Percentiles rank a stretch among this genome's conserved stretches.
phyloP scores from a whole-genome alignment of 2,329 filamentous ascomycete genomes.

The Aspergillus fructus region DNA sequence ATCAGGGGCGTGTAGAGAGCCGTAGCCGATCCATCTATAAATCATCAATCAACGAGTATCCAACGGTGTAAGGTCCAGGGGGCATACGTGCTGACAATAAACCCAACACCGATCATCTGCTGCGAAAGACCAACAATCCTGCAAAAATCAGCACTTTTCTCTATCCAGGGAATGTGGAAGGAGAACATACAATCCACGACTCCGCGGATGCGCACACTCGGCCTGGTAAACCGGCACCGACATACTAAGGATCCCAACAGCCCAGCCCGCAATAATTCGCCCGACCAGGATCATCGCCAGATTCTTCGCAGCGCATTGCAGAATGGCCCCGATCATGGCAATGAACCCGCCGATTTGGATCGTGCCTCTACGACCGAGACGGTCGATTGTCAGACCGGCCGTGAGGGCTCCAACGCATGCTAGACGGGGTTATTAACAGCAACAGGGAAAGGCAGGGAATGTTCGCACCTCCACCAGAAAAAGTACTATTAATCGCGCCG shows the following conservation, averaged over 20 bases:
- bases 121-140: constrained; percentile 44
- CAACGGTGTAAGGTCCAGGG: no score
- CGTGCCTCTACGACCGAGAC: constrained; percentile 59
- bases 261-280: constrained; percentile 51
- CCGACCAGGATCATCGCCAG: constrained; percentile 59
- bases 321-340: constrained; percentile 57
- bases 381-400: constrained; percentile 60
- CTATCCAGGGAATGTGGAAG: no score
- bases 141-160: no score
- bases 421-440: constrained; percentile 27
- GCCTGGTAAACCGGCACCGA: constrained; percentile 63
- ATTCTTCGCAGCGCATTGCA: constrained; percentile 59
- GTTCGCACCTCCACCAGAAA: constrained; percentile 53
- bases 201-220: constrained; percentile 60
- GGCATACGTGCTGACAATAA: constrained; percentile 44
- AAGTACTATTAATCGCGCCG: constrained; percentile 65
- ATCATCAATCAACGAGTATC: no score
- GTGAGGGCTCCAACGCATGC: constrained; percentile 51
- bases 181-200: constrained; percentile 44
- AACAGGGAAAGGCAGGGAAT: neutral
- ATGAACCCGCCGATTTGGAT: constrained; percentile 61
- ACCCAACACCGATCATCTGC: constrained; percentile 47
- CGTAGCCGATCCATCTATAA: constrained; percentile 49
- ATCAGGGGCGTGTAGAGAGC: constrained; percentile 38
- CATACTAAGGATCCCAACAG: constrained; percentile 49